These are phyloP conservation scores for Epicoccum sorghinum DNA, from an alignment of 2,329 filamentous ascomycete genomes.

Conservation along the genomic window DNA sequence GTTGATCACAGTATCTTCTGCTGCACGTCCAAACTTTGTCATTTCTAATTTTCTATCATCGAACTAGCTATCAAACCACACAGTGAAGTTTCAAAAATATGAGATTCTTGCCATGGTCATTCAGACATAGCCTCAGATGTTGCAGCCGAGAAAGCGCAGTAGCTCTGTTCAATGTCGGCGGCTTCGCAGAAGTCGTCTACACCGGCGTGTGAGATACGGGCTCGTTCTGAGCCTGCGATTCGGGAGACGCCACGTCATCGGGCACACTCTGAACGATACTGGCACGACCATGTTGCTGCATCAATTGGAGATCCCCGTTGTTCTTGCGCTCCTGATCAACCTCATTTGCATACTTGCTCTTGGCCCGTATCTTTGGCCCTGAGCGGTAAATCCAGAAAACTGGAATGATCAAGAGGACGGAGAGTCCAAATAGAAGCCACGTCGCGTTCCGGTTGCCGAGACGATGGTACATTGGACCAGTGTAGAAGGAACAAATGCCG, in stretches of 20 bases:
- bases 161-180: too few relatives aligned
- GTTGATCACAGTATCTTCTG: too few relatives aligned
- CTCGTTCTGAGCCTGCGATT: too few relatives aligned
- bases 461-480: slow-evolving; percentile 46
- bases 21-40: too few relatives aligned
- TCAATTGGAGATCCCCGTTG: slow-evolving; percentile 4
- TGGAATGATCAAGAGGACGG: slow-evolving; percentile 57
- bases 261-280: background rate
- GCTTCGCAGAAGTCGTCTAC: too few relatives aligned
- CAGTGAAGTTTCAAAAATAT: too few relatives aligned
- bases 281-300: background rate
- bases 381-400: slow-evolving; percentile 64
- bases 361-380: slow-evolving; percentile 58
- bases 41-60: too few relatives aligned
- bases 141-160: too few relatives aligned
- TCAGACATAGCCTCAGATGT: too few relatives aligned
- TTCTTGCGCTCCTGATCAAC: slow-evolving; percentile 30
- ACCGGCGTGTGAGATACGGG: too few relatives aligned
- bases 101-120: too few relatives aligned
- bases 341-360: slow-evolving; percentile 35
- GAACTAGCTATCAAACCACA: too few relatives aligned
- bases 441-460: slow-evolving; percentile 32
- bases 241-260: background rate
- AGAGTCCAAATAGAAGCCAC: slow-evolving; percentile 57
- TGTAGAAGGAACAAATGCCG: slow-evolving; percentile 68